Conservation (phyloP, 345 rosid genomes). For the Aethionema arabicum region DNA sequence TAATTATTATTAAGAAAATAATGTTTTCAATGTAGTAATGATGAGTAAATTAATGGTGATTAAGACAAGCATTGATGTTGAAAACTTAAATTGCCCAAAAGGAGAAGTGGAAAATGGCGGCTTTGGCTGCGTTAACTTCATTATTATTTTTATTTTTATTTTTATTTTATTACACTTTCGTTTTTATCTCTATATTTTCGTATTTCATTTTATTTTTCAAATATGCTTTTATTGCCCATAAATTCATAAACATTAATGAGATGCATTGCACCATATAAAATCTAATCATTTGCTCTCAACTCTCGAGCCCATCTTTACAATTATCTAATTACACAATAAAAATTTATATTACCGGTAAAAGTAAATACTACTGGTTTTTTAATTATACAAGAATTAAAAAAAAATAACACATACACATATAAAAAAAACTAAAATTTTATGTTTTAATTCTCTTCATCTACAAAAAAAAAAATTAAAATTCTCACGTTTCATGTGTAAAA, state of each 20-base stretch:
- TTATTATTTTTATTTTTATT: not conserved
- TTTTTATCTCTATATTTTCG: conserved; percentile 17
- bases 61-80: conserved; percentile 37
- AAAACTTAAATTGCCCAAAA: conserved; percentile 31
- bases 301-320: conserved; percentile 3
- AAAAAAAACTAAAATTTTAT: no score
- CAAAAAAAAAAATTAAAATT: conserved; percentile 5
- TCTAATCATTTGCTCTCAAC: conserved; percentile 37
- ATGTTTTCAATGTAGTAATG: conserved; percentile 24
- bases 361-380: no score
- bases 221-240: conserved; percentile 20
- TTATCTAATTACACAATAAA: not conserved
- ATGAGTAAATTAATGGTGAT: conserved; percentile 36
- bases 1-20: conserved; percentile 19
- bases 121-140: conserved; percentile 38
- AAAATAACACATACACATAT: no score
- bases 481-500: not conserved
- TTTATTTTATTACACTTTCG: conserved; percentile 10
- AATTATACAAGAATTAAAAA: no score
- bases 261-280: conserved; percentile 31
- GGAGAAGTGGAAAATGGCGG: conserved; percentile 39
- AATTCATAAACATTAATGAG: conserved; percentile 18
- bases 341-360: no score
- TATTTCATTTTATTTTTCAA: not conserved
- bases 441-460: not conserved